A percentile compares a stretch with the other conserved stretches of the same genome.
These are phyloP conservation scores for Nyssa sinensis DNA, from an alignment of 148 eudicot species.

Conservation along the genomic window DNA sequence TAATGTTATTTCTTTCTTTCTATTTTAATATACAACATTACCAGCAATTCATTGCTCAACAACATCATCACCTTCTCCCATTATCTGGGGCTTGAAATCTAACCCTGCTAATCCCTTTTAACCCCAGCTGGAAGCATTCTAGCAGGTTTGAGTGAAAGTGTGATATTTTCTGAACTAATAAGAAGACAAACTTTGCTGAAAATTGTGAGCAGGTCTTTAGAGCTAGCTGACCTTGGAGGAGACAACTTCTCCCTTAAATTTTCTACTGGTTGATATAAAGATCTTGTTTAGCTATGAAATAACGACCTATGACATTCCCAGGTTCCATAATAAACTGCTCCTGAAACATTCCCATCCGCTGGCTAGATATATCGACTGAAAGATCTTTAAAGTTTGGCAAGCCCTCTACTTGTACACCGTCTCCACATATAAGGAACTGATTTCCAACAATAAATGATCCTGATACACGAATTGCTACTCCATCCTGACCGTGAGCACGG, in stretches of 20 bases:
- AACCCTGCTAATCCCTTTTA: not conserved
- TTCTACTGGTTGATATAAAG: constrained; percentile 66
- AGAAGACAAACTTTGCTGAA: not conserved
- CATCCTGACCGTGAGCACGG: constrained; percentile 73
- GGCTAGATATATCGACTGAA: constrained; percentile 58
- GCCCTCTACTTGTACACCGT: constrained; percentile 87
- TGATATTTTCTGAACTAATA: not conserved
- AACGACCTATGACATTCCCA: constrained; percentile 63
- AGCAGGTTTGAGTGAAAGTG: not conserved
- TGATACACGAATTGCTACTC: constrained; percentile 77
- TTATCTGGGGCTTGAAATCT: not conserved
- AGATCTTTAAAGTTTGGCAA: constrained; percentile 85
- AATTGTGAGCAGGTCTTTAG: not conserved
- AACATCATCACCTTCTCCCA: not conserved
- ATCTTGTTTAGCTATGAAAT: constrained; percentile 66
- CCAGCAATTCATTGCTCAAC: not conserved
- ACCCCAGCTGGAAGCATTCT: not conserved
- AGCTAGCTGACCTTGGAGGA: constrained; percentile 14
- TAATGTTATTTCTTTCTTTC: not conserved
- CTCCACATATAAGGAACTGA: constrained; percentile 89
- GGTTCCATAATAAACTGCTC: constrained; percentile 86
- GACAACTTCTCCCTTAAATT: not conserved
- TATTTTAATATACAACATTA: not conserved
- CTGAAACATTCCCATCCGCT: constrained; percentile 70
- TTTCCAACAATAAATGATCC: constrained; percentile 87